These are phyloP conservation scores for Colletotrichum shisoi DNA, from an alignment of 2,329 filamentous ascomycete genomes.

Conservation along the genomic window DNA sequence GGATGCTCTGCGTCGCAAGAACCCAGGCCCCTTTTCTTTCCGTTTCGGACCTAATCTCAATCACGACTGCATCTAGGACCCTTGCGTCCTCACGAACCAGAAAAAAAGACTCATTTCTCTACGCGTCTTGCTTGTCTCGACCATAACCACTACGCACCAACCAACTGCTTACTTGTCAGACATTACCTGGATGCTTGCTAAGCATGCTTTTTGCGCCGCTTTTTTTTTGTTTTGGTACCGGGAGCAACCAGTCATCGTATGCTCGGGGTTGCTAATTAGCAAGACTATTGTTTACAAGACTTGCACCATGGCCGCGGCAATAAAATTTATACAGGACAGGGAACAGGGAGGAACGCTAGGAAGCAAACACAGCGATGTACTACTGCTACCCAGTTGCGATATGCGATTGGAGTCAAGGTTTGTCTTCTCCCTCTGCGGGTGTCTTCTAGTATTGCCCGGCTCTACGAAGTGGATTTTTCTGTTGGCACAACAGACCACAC, in stretches of 20 bases:
- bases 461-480: not conserved
- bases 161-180: slow-evolving; percentile 4
- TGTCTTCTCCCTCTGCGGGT: not conserved
- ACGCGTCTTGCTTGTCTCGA: slow-evolving; percentile 11
- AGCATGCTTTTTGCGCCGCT: slow-evolving; percentile 12
- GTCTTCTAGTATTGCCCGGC: not conserved
- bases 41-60: slow-evolving; percentile 31
- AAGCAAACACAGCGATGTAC: slow-evolving; percentile 9
- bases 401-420: slow-evolving; percentile 6
- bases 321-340: slow-evolving; percentile 3
- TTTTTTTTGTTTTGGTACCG: slow-evolving; percentile 5
- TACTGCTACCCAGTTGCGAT: not conserved
- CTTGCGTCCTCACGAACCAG: slow-evolving; percentile 30
- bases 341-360: not conserved
- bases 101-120: slow-evolving; percentile 18
- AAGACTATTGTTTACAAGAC: slow-evolving; percentile 1
- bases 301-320: slow-evolving; percentile 16
- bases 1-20: slow-evolving; percentile 30
- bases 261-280: slow-evolving; percentile 10
- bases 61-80: slow-evolving; percentile 37
- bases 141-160: slow-evolving; percentile 11
- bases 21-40: slow-evolving; percentile 27
- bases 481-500: not conserved
- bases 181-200: not conserved
- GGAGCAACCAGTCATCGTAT: slow-evolving; percentile 23